Conservation (phyloP, 148 eudicot species). For the Chenopodium quinoa region DNA sequence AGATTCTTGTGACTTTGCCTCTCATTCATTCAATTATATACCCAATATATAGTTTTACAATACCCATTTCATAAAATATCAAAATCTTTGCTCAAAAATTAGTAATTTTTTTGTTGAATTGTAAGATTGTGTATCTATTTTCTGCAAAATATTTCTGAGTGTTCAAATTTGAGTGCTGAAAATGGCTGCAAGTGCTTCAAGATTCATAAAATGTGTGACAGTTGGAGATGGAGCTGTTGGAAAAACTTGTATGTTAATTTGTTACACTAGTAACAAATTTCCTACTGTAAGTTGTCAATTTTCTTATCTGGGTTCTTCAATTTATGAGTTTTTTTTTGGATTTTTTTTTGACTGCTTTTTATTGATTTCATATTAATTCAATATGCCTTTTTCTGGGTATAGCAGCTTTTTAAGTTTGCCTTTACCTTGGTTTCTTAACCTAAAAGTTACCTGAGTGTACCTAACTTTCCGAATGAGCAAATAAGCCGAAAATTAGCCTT, state of each 20-base stretch:
- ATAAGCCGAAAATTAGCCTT: too few relatives aligned
- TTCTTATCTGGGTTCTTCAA: conserved; percentile 16
- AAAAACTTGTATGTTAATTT: conserved; percentile 83
- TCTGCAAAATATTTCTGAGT: background rate
- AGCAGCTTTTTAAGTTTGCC: conserved; percentile 21
- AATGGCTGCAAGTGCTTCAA: conserved; percentile 70
- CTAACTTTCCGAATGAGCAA: too few relatives aligned
- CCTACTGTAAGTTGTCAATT: conserved; percentile 59
- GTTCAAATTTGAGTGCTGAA: conserved; percentile 9
- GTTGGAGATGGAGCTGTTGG: conserved; percentile 93
- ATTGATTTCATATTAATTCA: background rate
- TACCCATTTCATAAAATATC: conserved; percentile 20
- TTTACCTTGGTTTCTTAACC: conserved; percentile 23
- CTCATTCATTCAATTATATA: conserved; percentile 2
- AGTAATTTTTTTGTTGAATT: background rate
- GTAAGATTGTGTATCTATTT: background rate
- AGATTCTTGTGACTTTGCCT: conserved; percentile 49
- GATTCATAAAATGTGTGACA: conserved; percentile 82
- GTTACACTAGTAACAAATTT: conserved; percentile 80
- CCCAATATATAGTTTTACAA: background rate
- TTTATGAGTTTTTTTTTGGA: background rate
- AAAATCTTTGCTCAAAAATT: too few relatives aligned
- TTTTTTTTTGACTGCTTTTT: background rate
- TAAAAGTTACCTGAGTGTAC: conserved; percentile 9
- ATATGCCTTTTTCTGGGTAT: conserved; percentile 11